Percentiles rank a stretch among this genome's conserved stretches.
Evolutionary conservation across 139 green algal genomes (phyloP).

Genomic region (Picochlorum costavermella): DNA sequence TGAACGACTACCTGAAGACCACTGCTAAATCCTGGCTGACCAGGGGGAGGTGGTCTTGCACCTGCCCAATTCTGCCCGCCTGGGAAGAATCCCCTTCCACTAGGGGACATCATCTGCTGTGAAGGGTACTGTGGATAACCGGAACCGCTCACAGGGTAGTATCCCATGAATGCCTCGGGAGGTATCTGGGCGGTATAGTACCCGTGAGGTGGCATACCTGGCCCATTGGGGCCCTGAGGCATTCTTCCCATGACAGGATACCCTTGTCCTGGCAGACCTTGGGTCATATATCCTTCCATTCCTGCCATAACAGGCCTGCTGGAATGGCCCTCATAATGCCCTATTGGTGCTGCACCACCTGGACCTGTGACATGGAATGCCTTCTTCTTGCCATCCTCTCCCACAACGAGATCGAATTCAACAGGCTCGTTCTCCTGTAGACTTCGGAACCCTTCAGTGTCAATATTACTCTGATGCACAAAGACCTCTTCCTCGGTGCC

Average conservation of each 20-base stretch:
- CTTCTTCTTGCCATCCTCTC: conserved; percentile 80
- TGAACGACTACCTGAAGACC: conserved; percentile 81
- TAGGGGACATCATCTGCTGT: conserved; percentile 9
- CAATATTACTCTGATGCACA: conserved; percentile 92
- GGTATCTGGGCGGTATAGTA: neutral
- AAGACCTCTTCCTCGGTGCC: conserved; percentile 84
- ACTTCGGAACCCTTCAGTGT: conserved; percentile 83
- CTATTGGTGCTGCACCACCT: conserved; percentile 57
- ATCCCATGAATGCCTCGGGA: conserved; percentile 13
- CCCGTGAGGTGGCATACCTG: conserved; percentile 1
- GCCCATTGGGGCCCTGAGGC: neutral
- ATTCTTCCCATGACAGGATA: neutral
- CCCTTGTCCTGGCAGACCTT: too few relatives aligned
- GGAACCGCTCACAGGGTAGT: neutral
- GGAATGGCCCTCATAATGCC: conserved; percentile 10
- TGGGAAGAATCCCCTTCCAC: conserved; percentile 27
- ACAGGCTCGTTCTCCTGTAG: conserved; percentile 83
- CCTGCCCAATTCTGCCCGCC: conserved; percentile 32
- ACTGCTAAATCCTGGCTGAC: conserved; percentile 50
- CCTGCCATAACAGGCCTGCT: too few relatives aligned
- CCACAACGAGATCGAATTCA: conserved; percentile 80
- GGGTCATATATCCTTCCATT: too few relatives aligned
- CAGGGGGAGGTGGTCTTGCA: conserved; percentile 39
- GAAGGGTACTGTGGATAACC: neutral
- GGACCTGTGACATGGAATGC: conserved; percentile 86